Evolutionary conservation across 495 filamentous ascomycete genomes (phyloP).

Genomic region (Lepidopterella palustris): DNA sequence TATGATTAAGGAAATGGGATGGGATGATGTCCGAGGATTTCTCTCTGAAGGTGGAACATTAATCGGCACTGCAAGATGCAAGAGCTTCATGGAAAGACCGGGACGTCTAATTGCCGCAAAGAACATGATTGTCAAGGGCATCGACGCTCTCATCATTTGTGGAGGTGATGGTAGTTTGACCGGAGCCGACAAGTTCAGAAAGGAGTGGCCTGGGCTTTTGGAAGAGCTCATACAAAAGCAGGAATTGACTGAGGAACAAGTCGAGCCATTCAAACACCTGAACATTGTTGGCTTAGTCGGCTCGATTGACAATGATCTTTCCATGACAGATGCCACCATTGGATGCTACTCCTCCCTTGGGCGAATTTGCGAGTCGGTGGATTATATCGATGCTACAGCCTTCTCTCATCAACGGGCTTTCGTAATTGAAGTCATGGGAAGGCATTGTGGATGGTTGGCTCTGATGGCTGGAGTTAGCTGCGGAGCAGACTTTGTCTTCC

Average conservation of each 20-base stretch:
- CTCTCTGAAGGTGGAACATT: slow-evolving; percentile 91
- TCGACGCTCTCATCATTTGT: slow-evolving; percentile 93
- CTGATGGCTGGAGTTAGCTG: slow-evolving; percentile 94
- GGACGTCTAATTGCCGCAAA: slow-evolving; percentile 81
- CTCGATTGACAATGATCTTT: slow-evolving; percentile 98
- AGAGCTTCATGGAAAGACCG: slow-evolving; percentile 77
- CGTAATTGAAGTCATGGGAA: slow-evolving; percentile 98
- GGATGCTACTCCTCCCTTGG: slow-evolving; percentile 90
- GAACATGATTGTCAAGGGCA: slow-evolving; percentile 86
- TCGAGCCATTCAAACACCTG: slow-evolving; percentile 66
- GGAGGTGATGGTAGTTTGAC: slow-evolving; percentile 97
- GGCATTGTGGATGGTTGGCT: slow-evolving; percentile 96
- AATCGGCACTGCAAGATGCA: slow-evolving; percentile 91
- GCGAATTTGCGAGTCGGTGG: slow-evolving; percentile 88
- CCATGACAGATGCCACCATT: slow-evolving; percentile 94
- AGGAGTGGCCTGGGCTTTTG: slow-evolving; percentile 83
- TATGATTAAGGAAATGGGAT: slow-evolving; percentile 78
- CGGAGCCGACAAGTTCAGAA: slow-evolving; percentile 86
- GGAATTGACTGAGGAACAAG: slow-evolving; percentile 62
- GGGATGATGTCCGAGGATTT: slow-evolving; percentile 94
- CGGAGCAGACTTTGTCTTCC: slow-evolving; percentile 93
- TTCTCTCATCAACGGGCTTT: slow-evolving; percentile 96
- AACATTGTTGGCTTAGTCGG: slow-evolving; percentile 97
- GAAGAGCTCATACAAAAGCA: slow-evolving; percentile 68
- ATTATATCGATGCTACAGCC: slow-evolving; percentile 95